Conservation (phyloP, 306 rosid species). For the Canavalia ensiformis region DNA sequence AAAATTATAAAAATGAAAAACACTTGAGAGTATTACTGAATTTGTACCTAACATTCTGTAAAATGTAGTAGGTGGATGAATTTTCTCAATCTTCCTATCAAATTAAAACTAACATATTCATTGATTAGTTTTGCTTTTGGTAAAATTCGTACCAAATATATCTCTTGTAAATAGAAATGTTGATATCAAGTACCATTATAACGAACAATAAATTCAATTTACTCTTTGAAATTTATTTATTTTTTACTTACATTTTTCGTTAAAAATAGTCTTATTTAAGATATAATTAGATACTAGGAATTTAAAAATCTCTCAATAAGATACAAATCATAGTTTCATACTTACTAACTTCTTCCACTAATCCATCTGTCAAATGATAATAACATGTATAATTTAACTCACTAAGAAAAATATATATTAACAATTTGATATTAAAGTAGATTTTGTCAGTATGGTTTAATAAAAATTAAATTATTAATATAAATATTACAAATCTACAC, state of each 20-base stretch:
- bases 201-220: background rate
- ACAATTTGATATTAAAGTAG: no score
- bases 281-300: no score
- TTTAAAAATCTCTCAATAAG: no score
- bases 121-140: background rate
- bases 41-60: background rate
- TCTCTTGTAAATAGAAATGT: background rate
- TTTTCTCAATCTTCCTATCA: background rate
- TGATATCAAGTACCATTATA: background rate
- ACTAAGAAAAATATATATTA: no score
- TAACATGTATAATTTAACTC: no score
- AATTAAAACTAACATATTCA: background rate
- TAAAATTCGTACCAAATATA: background rate
- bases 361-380: no score
- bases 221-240: background rate
- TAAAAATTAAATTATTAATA: no score
- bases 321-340: no score
- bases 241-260: background rate
- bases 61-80: background rate
- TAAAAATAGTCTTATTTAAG: background rate
- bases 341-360: no score
- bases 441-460: no score
- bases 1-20: background rate
- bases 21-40: background rate
- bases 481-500: no score